These are phyloP conservation scores for Aspergillus tubingensis DNA, from an alignment of 2,329 filamentous ascomycete species.

Conservation along the genomic window DNA sequence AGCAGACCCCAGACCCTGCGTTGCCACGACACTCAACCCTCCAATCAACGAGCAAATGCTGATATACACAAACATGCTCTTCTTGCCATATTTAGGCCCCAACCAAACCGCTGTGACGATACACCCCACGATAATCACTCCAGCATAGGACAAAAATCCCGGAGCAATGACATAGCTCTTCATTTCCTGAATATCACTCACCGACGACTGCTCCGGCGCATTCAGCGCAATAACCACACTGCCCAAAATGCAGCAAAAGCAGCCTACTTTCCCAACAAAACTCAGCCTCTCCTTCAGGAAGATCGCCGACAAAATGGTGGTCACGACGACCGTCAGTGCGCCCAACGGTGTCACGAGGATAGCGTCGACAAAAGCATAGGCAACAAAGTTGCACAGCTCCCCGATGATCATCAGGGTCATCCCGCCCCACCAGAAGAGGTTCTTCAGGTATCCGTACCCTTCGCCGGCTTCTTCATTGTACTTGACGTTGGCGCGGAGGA, in stretches of 20 bases:
- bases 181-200: constrained; percentile 89
- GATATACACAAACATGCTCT: constrained; percentile 96
- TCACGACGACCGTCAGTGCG: constrained; percentile 88
- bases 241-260: constrained; percentile 91
- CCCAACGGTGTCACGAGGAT: constrained; percentile 92
- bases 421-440: constrained; percentile 89
- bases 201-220: constrained; percentile 81
- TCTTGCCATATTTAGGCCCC: constrained; percentile 87
- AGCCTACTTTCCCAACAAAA: constrained; percentile 93
- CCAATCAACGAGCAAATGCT: constrained; percentile 95
- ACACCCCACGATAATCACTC: constrained; percentile 75
- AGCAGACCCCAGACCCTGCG: constrained; percentile 87
- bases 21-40: constrained; percentile 90
- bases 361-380: constrained; percentile 94
- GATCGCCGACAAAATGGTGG: constrained; percentile 85
- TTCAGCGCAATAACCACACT: constrained; percentile 94
- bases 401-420: constrained; percentile 98
- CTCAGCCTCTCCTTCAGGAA: constrained; percentile 95
- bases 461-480: constrained; percentile 95
- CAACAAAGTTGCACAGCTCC: constrained; percentile 95
- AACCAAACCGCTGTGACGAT: constrained; percentile 74
- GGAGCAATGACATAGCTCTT: constrained; percentile 81
- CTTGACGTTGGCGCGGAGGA: constrained; percentile 90
- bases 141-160: constrained; percentile 81
- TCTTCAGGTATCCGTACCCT: constrained; percentile 96